A percentile compares a stretch with the other conserved stretches of the same genome.
Evolutionary conservation across 352 stramenopile species (phyloP).

Genomic region (Phytopythium chamaehyphon): DNA sequence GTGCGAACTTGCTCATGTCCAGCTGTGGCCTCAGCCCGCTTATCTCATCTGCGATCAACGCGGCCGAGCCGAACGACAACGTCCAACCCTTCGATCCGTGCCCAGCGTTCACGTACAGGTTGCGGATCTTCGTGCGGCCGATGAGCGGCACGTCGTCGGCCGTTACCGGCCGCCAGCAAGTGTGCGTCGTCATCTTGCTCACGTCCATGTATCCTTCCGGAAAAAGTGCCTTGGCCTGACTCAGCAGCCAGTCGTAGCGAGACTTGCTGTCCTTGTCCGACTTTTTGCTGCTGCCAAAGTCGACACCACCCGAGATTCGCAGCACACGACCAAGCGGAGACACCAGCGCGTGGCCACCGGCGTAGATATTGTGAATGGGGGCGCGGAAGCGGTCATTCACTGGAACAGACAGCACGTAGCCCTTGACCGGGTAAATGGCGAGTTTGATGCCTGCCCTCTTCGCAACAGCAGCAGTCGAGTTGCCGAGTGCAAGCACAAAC

Average conservation of each 20-base stretch:
- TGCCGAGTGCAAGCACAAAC: conserved; percentile 81
- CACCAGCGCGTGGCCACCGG: conserved; percentile 68
- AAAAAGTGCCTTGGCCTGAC: conserved; percentile 74
- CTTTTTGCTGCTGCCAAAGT: conserved; percentile 63
- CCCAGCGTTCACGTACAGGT: conserved; percentile 83
- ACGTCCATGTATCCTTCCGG: conserved; percentile 80
- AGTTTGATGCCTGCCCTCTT: conserved; percentile 68
- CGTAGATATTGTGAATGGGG: conserved; percentile 81
- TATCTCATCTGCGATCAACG: conserved; percentile 78
- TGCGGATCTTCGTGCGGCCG: conserved; percentile 71
- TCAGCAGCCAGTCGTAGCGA: conserved; percentile 74
- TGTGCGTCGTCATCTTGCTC: conserved; percentile 71
- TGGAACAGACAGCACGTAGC: conserved; percentile 82
- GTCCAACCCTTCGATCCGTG: conserved; percentile 86
- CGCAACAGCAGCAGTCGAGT: conserved; percentile 64
- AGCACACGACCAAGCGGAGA: conserved; percentile 67
- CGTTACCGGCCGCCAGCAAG: conserved; percentile 79
- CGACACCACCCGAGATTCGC: conserved; percentile 75
- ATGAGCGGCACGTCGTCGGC: conserved; percentile 82
- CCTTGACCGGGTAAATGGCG: conserved; percentile 82
- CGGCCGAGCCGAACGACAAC: conserved; percentile 73
- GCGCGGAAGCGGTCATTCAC: conserved; percentile 58
- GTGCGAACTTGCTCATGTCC: conserved; percentile 80
- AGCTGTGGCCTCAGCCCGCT: conserved; percentile 71
- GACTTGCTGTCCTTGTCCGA: conserved; percentile 59